phyloP scores from a whole-genome alignment of 2,329 filamentous ascomycete genomes.

The Fusarium sp. region DNA sequence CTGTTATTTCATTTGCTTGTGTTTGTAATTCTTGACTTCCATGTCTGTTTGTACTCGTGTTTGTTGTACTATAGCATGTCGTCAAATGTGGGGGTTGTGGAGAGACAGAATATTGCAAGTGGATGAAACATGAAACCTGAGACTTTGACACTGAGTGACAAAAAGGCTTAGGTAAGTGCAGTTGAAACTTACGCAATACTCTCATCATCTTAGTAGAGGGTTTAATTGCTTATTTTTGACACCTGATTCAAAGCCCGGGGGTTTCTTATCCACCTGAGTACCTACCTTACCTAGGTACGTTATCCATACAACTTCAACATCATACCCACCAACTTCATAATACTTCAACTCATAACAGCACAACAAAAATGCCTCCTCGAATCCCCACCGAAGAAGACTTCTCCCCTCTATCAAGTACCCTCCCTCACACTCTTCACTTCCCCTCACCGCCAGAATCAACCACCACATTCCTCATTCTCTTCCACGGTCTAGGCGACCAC shows the following conservation, averaged over 20 bases:
- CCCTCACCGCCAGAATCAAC: conserved; percentile 67
- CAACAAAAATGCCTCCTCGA: conserved; percentile 54
- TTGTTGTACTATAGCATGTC: neutral
- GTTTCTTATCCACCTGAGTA: neutral
- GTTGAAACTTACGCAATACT: neutral
- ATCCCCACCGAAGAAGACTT: conserved; percentile 64
- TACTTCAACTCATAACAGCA: neutral
- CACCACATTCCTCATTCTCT: conserved; percentile 79
- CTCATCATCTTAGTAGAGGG: accelerated
- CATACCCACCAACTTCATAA: neutral
- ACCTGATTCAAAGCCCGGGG: neutral
- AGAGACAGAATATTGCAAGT: neutral
- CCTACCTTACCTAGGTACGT: neutral
- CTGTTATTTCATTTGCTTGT: neutral
- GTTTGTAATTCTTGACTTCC: neutral
- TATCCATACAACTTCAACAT: neutral
- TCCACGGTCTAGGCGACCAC: conserved; percentile 86
- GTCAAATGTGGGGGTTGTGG: neutral
- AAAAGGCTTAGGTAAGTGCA: neutral
- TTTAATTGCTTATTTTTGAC: neutral
- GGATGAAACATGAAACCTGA: neutral
- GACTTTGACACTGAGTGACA: neutral
- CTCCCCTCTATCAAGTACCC: conserved; percentile 45
- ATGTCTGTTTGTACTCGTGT: neutral
- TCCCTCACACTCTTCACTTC: conserved; percentile 56